Evolutionary conservation across 208 protist species (phyloP), one percentile per base, ranked within the genome.

Genomic region (Lotmaria passim): DNA sequence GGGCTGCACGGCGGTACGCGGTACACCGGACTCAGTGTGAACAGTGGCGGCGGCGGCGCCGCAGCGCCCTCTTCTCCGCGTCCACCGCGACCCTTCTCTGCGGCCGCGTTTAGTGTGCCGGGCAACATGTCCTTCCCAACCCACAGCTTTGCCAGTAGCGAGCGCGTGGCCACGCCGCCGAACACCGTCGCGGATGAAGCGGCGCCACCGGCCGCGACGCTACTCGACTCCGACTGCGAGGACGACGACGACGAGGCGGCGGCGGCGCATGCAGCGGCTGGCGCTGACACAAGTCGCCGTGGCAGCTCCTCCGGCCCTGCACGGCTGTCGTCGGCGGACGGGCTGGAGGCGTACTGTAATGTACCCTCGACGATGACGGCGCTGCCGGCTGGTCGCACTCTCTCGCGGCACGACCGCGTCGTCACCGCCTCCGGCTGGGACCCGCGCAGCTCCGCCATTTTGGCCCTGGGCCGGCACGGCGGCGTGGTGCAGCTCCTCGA

Each of bases 401-500:
- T 56, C 7, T 43, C 52, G 14, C 44, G 61, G 38, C 69, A 51
- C 31, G 69, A 75, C 44, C 53, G 64, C 56, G 33, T 55, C 60
- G 44, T 87, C 58, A 81, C 74, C 39, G 74, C 82, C 46, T 78
- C 77, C 43, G 82, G 64, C 41, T 94, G 86, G 86, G 82, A 90
- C 60, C 84, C 83, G n/a, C 77, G 76, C 15, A 78, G 81, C 63
- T 67, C 77, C 14, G 63, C 80, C 10, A 80, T 81, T n/a, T 72
- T 94, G 8, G 89, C 86, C 0, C 46, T 94, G 11, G 89, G 89
- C 34, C 65, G 83, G 0, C 73, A 79, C 44, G 80, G 86, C 52
- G 85, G 78, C 24, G 57, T 83, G 26, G 79, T 94, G 70, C 81
- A 87, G 68, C 73, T 91, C 19, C 64, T 91, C 30, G 79, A 92